Evolutionary conservation across 176 grass and related monocot species (phyloP).

Genomic region (Aechmea fasciata): DNA sequence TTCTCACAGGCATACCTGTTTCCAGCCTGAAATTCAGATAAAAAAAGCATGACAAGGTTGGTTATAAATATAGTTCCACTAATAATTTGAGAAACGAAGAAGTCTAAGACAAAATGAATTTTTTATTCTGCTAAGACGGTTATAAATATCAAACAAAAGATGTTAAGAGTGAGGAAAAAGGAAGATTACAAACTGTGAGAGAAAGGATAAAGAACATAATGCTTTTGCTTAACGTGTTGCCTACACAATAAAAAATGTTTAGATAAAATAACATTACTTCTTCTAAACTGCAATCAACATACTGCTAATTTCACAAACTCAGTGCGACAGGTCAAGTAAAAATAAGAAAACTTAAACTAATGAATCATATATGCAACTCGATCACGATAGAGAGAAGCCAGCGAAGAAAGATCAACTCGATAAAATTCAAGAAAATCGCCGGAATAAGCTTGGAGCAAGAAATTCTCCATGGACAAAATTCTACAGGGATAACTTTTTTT

Average conservation of each 20-base stretch:
- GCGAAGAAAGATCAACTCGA: not conserved
- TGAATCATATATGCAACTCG: not conserved
- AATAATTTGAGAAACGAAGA: not conserved
- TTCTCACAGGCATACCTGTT: conserved; percentile 70
- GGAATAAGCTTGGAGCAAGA: not conserved
- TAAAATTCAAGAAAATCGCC: not conserved
- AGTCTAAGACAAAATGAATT: not conserved
- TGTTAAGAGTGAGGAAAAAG: not conserved
- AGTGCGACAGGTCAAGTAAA: not conserved
- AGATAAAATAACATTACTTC: not conserved
- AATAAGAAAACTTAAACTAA: not conserved
- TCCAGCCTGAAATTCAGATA: conserved; percentile 45
- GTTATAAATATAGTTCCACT: not conserved
- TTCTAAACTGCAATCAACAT: not conserved
- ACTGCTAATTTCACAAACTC: not conserved
- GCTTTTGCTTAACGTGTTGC: not conserved
- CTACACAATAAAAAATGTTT: not conserved
- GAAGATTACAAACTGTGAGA: not conserved
- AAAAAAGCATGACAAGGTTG: conserved; percentile 3
- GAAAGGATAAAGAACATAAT: too few species aligned
- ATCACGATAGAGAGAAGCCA: not conserved
- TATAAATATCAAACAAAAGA: not conserved
- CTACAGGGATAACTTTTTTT: too few species aligned
- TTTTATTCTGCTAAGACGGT: not conserved
- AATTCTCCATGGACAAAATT: too few species aligned